A percentile compares a stretch with the other conserved stretches of the same genome.
These are phyloP conservation scores for Endocalyx cinctus DNA, from an alignment of 2,329 filamentous ascomycete species.

Conservation along the genomic window DNA sequence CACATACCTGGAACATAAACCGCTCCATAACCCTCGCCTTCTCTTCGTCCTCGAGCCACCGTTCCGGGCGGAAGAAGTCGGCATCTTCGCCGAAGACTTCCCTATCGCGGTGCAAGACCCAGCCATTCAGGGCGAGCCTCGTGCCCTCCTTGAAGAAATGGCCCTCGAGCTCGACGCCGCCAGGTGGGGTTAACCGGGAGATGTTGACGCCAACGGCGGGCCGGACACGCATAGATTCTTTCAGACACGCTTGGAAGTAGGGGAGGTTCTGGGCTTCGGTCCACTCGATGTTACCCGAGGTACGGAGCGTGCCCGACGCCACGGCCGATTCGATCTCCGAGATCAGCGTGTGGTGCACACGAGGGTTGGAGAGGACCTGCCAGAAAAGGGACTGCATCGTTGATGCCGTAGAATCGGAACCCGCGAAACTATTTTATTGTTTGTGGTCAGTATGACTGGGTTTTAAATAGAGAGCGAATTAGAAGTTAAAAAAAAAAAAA, in stretches of 20 bases:
- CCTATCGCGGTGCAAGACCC: conserved; percentile 47
- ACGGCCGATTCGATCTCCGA: conserved; percentile 42
- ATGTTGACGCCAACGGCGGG: conserved; percentile 54
- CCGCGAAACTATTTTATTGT: conserved; percentile 42
- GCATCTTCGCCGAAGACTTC: conserved; percentile 47
- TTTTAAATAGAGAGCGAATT: too few relatives aligned
- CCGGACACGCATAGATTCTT: conserved; percentile 51
- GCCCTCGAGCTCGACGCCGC: conserved; percentile 48
- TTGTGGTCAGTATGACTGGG: not conserved
- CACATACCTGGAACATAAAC: conserved; percentile 50
- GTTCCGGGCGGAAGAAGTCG: conserved; percentile 47
- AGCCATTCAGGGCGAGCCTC: conserved; percentile 48
- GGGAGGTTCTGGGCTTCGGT: conserved; percentile 42
- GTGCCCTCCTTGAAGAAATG: conserved; percentile 48
- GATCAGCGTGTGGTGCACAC: conserved; percentile 34
- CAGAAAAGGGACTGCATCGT: conserved; percentile 55
- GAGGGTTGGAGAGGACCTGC: conserved; percentile 40
- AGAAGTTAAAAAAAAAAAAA: too few relatives aligned
- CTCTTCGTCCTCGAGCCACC: conserved; percentile 48
- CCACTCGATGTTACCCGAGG: conserved; percentile 42
- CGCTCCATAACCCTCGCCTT: conserved; percentile 43
- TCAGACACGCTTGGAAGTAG: conserved; percentile 54
- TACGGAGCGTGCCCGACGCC: conserved; percentile 26
- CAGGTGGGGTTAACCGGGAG: conserved; percentile 44
- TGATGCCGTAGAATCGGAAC: conserved; percentile 57